Conservation (phyloP, 768 basidiomycete species). For the Exsudoporus frostii region DNA sequence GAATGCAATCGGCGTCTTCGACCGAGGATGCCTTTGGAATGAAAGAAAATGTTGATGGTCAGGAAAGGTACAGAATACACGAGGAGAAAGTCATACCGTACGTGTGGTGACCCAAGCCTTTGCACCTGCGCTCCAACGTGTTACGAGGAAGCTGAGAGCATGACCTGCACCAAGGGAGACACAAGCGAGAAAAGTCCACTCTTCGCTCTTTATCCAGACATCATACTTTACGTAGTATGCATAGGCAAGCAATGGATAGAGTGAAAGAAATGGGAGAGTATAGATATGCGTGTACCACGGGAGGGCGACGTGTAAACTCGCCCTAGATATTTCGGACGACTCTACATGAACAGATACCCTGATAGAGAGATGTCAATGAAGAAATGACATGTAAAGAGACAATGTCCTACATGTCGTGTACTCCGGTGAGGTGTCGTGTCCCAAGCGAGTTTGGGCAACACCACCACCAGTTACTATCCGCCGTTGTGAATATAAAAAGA, state of each 20-base stretch:
- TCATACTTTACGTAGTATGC: slow-evolving; percentile 92
- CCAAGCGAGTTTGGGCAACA: neutral
- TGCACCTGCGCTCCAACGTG: slow-evolving; percentile 82
- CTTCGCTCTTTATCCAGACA: slow-evolving; percentile 86
- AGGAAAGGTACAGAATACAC: neutral
- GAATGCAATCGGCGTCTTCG: slow-evolving; percentile 74
- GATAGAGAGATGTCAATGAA: neutral
- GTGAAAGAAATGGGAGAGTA: slow-evolving; percentile 68
- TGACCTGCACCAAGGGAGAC: slow-evolving; percentile 82
- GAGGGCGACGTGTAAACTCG: slow-evolving; percentile 61
- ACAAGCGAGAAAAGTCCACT: slow-evolving; percentile 96
- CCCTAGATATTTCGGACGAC: slow-evolving; percentile 65
- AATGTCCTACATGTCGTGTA: slow-evolving; percentile 18
- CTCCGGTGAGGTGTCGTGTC: slow-evolving; percentile 2
- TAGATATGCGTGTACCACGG: slow-evolving; percentile 75
- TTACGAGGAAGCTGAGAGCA: slow-evolving; percentile 88
- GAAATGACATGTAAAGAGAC: neutral
- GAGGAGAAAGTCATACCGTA: slow-evolving; percentile 43
- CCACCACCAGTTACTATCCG: slow-evolving; percentile 1
- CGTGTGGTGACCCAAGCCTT: slow-evolving; percentile 78
- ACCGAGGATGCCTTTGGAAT: slow-evolving; percentile 52
- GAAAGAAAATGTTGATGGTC: neutral
- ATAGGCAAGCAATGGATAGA: slow-evolving; percentile 84
- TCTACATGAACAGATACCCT: slow-evolving; percentile 51
- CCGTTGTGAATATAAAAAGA: neutral